Conservation (phyloP, 306 rosid species). For the Morella rubra region DNA sequence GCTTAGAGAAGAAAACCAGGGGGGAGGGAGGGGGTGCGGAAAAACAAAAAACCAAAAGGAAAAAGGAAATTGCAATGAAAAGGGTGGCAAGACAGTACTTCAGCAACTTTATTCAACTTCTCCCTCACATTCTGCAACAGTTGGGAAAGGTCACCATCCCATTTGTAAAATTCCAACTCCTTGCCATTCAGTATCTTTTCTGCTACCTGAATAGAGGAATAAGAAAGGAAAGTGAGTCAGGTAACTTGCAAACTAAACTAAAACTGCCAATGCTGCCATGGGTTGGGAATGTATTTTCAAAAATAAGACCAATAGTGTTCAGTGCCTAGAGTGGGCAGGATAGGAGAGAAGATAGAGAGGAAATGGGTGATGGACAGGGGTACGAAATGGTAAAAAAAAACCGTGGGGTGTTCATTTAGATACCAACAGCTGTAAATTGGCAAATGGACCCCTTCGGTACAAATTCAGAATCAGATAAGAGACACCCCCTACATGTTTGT, state of each 20-base stretch:
- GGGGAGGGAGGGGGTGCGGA: too few species aligned
- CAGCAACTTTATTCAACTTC: conserved; percentile 84
- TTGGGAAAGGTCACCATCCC: conserved; percentile 85
- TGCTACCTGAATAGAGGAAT: conserved; percentile 51
- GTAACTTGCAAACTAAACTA: not conserved
- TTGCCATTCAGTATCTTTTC: conserved; percentile 65
- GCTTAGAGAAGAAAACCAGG: too few species aligned
- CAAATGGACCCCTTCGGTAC: not conserved
- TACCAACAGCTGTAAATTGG: not conserved
- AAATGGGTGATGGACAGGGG: not conserved
- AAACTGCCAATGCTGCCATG: not conserved
- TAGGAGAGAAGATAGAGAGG: not conserved
- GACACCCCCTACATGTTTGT: not conserved
- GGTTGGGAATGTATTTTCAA: too few species aligned
- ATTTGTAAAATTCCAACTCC: conserved; percentile 85
- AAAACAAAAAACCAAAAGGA: not conserved
- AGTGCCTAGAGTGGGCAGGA: not conserved
- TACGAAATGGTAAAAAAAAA: not conserved
- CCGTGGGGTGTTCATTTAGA: not conserved
- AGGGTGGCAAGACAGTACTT: conserved; percentile 42
- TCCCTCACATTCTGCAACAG: conserved; percentile 87
- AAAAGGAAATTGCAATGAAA: not conserved
- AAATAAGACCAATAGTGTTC: not conserved
- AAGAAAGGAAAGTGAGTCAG: not conserved
- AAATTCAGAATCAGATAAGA: not conserved